Base-by-base conservation (phyloP, 176 grass and related monocot genomes). In the Oropetium thomaeum region DNA sequence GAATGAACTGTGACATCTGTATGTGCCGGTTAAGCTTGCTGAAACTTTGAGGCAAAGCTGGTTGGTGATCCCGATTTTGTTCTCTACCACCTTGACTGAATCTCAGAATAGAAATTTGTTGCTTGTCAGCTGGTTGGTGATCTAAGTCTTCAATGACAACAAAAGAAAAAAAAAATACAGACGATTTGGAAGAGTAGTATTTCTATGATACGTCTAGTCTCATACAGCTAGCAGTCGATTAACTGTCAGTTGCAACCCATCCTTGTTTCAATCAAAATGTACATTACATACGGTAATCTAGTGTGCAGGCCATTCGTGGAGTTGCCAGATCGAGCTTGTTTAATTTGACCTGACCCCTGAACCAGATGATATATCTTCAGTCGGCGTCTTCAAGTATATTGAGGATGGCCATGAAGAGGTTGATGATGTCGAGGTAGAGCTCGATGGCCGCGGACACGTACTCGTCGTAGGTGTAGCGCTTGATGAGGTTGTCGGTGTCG, bases 401-500 rank as follows among this genome's bases (percentile, higher is more conserved):
- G 28, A 92, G 71, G 54, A 98, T 71, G 60, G 91, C 88, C 60
- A 85, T 55, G 82, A 92, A 95, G 5, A 99, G 77, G 54, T 92
- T 92, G 71, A 92, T 84, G 67, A 95, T 84, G 65, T 99, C 96
- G 58, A 99, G 84, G 77, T 99, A 99, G 54, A 99, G 79, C 14
- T 89, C 73, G 33, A 95, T 92, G 8, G 96, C 79, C 20, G 91
- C 91, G 68, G 75, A 62, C 2, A 98, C 82, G 26, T 95, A 95
- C 74, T 94, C 96, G 52, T 98, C 89, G 44, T 98, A 98, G 16
- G 81, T 72, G 79, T 86, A 98, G 17, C 87, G 71, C 69, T 92
- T 98, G 69, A 98, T 95, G 79, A 95, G 85, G 72, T 94, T 92
- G 44, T 98, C 96, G 1, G 91, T 95, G 76, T 98, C 91, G 26